These are phyloP conservation scores for Escovopsis sp. DNA, from an alignment of 2,329 filamentous ascomycete genomes.

Conservation along the genomic window DNA sequence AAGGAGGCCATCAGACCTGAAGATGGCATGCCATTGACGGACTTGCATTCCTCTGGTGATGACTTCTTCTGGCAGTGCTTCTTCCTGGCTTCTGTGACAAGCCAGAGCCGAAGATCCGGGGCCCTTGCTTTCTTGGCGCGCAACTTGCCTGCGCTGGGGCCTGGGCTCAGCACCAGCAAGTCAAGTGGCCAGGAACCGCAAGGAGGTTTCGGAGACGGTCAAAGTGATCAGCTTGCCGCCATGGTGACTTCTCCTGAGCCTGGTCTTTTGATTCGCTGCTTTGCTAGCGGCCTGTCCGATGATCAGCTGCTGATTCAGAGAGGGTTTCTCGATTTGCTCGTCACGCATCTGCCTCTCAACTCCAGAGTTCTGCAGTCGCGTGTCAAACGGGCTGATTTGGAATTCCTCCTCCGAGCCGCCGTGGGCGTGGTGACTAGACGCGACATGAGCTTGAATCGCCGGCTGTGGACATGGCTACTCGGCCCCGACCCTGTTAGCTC, in stretches of 20 bases:
- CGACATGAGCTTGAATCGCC: slow-evolving; percentile 92
- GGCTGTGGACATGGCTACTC: slow-evolving; percentile 92
- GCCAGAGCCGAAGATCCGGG: slow-evolving; percentile 68
- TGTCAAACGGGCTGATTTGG: slow-evolving; percentile 60
- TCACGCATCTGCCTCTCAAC: slow-evolving; percentile 76
- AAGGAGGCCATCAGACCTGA: slow-evolving; percentile 49
- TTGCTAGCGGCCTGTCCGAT: slow-evolving; percentile 77
- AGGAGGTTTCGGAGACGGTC: slow-evolving; percentile 16
- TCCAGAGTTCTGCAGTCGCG: slow-evolving; percentile 64
- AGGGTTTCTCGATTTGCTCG: slow-evolving; percentile 83
- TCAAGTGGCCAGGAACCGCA: slow-evolving; percentile 3
- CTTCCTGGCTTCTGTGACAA: slow-evolving; percentile 85
- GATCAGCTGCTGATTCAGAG: slow-evolving; percentile 84
- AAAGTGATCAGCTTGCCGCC: slow-evolving; percentile 36
- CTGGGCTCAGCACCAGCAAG: slow-evolving; percentile 1
- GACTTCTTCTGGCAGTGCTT: slow-evolving; percentile 98
- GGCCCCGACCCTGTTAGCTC: slow-evolving; percentile 50
- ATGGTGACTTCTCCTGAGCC: slow-evolving; percentile 82
- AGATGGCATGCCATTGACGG: slow-evolving; percentile 33
- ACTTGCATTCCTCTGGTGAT: slow-evolving; percentile 46
- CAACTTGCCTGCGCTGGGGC: slow-evolving; percentile 44
- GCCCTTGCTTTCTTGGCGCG: slow-evolving; percentile 76
- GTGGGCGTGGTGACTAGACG: slow-evolving; percentile 75
- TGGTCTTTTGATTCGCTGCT: slow-evolving; percentile 77
- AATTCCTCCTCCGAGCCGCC: slow-evolving; percentile 68